Evolutionary conservation across 2,329 filamentous ascomycete species (phyloP), one percentile per base, ranked within the genome.

Genomic region (Sclerotiophoma versabilis): DNA sequence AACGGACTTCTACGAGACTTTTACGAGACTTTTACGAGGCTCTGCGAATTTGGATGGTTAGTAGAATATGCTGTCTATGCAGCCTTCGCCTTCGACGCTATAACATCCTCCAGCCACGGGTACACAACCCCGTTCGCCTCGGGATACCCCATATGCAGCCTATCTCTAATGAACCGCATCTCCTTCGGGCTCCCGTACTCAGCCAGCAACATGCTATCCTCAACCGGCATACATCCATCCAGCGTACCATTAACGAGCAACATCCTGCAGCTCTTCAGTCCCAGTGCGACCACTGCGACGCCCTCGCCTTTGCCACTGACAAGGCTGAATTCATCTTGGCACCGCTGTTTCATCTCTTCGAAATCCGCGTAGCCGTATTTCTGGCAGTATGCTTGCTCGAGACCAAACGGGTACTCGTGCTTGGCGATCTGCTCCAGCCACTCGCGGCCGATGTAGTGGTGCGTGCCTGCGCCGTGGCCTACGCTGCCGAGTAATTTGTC

Each of bases 211-310:
- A 82, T 80, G 49, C 81, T 80, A 67, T 86, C 84, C 65, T 86
- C 84, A 22, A 86, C 80, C 0, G 84, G 84, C 73, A 86, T 86
- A 57, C 85, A 84, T 66, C 84, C 83, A 66, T 86, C 84, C 25
- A 82, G 71, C 17, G 79, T 78, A 0, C 84, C 81, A 65, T 87
- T 86, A 6, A 86, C 79, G 8, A 86, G 68, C 49, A 86, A 67
- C 46, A 85, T 60, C 46, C 77, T 76, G 27, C 77, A 76, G 49
- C 80, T 82, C 30, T 71, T 66, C 25, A 76, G 72, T 41, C 77
- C 80, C 17, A 23, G 5, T 8, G 49, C 64, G 0, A 73, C 69
- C 9, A 73, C 70, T 2, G 70, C 63, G 11, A 73, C 69, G 23
- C 82, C 78, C 27, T 84, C 72, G 2, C 82, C 82, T 14, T 83